Base-by-base conservation (phyloP, 1,284 basidiomycete genomes). In the Sporisorium reilianum region DNA sequence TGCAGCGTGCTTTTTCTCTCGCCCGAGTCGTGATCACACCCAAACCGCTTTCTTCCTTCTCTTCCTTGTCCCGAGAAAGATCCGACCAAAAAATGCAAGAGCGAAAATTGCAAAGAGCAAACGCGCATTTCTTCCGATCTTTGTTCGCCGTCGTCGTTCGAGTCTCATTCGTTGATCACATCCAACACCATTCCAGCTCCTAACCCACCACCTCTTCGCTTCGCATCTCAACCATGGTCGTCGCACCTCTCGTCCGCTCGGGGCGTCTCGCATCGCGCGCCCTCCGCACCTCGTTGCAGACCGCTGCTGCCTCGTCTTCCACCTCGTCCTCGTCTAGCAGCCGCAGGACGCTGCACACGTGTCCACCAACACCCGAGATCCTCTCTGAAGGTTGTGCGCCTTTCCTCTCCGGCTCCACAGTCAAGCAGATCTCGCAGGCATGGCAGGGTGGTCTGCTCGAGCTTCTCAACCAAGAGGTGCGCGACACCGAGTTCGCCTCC, bases 401-500 rank as follows among this genome's bases (percentile, higher is more conserved):
- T 5, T 81, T 84, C 62, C 66, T 84, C 9, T 76, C 77, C 48
- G 52, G 55, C 42, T 44, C 62, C 1, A 81, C 83, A 16, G 55
- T 83, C 28, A 48, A 75, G 48, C 74, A 80, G 42, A 77, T 84
- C 54, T 78, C 77, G 42, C 70, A 79, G 41, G 56, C 53, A 23
- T 84, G 81, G 81, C 83, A 84, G 45, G 64, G 59, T 11, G 80
- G 83, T 5, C 71, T 84, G 23, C 67, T 84, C 50, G 66, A 78
- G 23, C 63, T 79, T 11, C 72, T 84, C 38, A 84, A 84, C 69
- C 79, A 84, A n/a, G 80, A 84, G 46, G 81, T 83, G 0, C 73
- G 79, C 18, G 91, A 88, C 54, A 90, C 91, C 38, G 86, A 88
- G 18, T 87, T 89, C 61, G 89, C 89, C 78, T 88, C 88, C 68